A percentile compares a stretch with the other conserved stretches of the same genome.
phyloP scores from a whole-genome alignment of 1,284 basidiomycete genomes.

The Ceratobasidium theobromae region DNA sequence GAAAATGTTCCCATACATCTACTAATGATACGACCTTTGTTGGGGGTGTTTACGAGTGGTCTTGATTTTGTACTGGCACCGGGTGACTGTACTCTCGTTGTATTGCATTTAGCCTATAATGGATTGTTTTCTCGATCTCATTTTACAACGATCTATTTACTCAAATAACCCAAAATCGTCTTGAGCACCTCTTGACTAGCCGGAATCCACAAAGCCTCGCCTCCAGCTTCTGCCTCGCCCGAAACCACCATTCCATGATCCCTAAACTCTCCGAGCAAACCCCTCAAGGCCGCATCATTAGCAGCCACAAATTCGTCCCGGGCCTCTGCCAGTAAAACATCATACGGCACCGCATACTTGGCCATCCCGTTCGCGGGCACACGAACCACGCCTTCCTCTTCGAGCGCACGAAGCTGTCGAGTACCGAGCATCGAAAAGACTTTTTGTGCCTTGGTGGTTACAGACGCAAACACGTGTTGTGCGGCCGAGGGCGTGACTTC shows the following conservation, averaged over 20 bases:
- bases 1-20: slow-evolving; percentile 87
- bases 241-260: slow-evolving; percentile 80
- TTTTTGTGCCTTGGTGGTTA: slow-evolving; percentile 82
- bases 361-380: slow-evolving; percentile 43
- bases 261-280: slow-evolving; percentile 82
- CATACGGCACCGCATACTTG: slow-evolving; percentile 60
- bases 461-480: slow-evolving; percentile 78
- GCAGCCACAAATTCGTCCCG: slow-evolving; percentile 83
- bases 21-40: no score
- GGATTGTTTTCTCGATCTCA: no score
- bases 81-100: no score
- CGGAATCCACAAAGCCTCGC: slow-evolving; percentile 72
- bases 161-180: slow-evolving; percentile 39
- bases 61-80: no score
- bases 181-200: slow-evolving; percentile 62
- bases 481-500: slow-evolving; percentile 79
- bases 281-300: slow-evolving; percentile 78
- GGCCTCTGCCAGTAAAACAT: slow-evolving; percentile 63
- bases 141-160: not conserved
- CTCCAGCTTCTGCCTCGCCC: slow-evolving; percentile 44
- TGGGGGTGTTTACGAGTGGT: no score
- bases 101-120: no score
- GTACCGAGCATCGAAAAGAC: slow-evolving; percentile 69
- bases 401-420: slow-evolving; percentile 62
- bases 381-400: slow-evolving; percentile 40